Conservation (phyloP, 2,329 filamentous ascomycete genomes). For the Emmonsia crescens region DNA sequence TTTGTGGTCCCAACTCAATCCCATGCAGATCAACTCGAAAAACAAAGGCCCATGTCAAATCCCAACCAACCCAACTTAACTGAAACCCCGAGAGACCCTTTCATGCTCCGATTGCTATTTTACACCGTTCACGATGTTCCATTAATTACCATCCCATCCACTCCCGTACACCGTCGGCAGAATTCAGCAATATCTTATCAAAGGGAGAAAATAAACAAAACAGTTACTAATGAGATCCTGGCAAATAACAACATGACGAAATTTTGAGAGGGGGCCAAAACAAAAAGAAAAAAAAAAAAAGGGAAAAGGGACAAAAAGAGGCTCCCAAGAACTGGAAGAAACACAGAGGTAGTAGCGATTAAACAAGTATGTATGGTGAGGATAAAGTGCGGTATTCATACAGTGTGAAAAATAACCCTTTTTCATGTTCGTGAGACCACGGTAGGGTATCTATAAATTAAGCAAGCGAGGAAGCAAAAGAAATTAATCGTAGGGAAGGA, state of each 20-base stretch:
- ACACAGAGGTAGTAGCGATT: background rate
- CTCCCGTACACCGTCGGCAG: background rate
- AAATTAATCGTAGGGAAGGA: background rate
- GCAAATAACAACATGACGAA: background rate
- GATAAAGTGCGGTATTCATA: slow-evolving; percentile 1
- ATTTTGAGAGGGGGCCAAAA: background rate
- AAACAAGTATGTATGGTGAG: background rate
- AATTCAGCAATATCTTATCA: background rate
- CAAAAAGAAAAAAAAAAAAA: too few species aligned
- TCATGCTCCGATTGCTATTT: background rate
- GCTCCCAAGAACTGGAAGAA: background rate
- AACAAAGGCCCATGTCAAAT: background rate
- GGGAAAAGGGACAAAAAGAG: background rate
- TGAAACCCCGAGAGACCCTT: background rate
- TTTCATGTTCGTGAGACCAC: background rate
- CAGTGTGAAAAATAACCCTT: background rate
- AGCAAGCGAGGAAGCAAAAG: background rate
- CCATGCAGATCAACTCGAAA: background rate
- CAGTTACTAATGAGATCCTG: background rate
- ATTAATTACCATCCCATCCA: background rate
- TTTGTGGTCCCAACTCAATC: background rate
- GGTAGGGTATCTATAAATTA: background rate
- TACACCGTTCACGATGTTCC: background rate
- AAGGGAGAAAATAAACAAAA: background rate
- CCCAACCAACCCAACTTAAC: background rate